Conservation (phyloP, 176 grass and related monocot genomes). For the Pontederia crassipes region DNA sequence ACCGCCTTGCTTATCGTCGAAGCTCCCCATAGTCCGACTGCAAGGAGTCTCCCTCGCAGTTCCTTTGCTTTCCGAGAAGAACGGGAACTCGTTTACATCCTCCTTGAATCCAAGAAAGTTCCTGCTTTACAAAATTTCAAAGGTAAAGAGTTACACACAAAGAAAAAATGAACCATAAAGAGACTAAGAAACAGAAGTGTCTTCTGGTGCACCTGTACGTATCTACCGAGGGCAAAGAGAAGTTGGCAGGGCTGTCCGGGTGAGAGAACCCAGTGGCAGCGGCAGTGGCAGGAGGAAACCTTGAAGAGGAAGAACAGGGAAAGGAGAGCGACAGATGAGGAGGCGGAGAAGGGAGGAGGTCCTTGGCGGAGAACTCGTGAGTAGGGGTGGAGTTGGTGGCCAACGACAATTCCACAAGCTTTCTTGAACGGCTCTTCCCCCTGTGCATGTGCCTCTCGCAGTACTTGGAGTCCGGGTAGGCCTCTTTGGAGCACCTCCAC, state of each 20-base stretch:
- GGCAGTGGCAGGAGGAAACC: background rate
- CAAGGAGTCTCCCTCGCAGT: background rate
- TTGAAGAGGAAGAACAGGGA: slow-evolving; percentile 8
- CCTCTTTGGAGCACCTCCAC: slow-evolving; percentile 42
- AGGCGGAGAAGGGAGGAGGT: background rate
- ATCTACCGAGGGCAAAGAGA: slow-evolving; percentile 7
- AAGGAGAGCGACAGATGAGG: slow-evolving; percentile 1
- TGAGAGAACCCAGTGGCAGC: background rate
- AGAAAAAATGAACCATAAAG: background rate
- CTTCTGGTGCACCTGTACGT: slow-evolving; percentile 13
- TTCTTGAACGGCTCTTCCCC: slow-evolving; percentile 47
- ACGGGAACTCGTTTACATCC: slow-evolving; percentile 15
- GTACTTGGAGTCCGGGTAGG: slow-evolving; percentile 34
- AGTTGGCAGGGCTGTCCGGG: background rate
- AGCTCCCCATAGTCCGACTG: background rate
- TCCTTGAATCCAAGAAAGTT: slow-evolving; percentile 13
- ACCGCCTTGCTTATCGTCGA: background rate
- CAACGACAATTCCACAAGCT: slow-evolving; percentile 44
- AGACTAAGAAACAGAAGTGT: background rate
- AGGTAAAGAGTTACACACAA: background rate
- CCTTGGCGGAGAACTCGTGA: slow-evolving; percentile 5
- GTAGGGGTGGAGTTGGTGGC: slow-evolving; percentile 22
- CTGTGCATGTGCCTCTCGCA: slow-evolving; percentile 43
- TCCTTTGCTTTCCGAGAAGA: background rate
- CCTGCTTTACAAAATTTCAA: background rate